Evolutionary conservation across 345 rosid genomes (phyloP), one percentile per base, ranked within the genome.

Genomic region (Eucalyptus dawsonii): DNA sequence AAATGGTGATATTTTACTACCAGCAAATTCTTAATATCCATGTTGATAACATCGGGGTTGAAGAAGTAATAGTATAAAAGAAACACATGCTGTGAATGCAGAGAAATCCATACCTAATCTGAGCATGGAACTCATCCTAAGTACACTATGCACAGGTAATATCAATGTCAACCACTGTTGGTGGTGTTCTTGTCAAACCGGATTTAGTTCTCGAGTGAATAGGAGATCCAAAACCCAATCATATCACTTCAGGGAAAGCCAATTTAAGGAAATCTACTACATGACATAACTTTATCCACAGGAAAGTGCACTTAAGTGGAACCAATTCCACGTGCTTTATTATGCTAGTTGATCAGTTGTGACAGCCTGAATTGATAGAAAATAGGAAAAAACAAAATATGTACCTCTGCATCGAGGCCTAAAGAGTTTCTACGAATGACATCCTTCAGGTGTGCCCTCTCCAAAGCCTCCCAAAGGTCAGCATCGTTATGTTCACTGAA

Each of bases 401-500:
- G 72, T 93, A 97, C 99, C 99, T 97, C 97, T 44, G 99, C 97
- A 90, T 97, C 95, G 86, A 98, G 96, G 91, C 99, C 99, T 58
- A 93, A 91, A 88, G 98, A 92, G 91, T 94, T 97, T 92, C 99
- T 95, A 85, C 99, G 90, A 62, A 98, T 95, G 58, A 93, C 97
- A 93, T 98, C 99, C 94, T 97, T 98, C 93, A 97, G 90, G 88
- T 97, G 97, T 81, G 99, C 99, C 94, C 99, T 95, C 93, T 98
- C 99, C 86, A 98, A 92, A 89, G 99, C 95, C 90, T 98, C 99
- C 99, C 99, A 98, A 62, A 98, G 96, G 92, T 98, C 97, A 56
- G 99, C 99, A 91, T 98, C 99, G 87, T 95, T 98, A 92, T 98
- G 99, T 90, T 98, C 99, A 89, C 76, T 94, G 93, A 98, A 98